phyloP scores from a whole-genome alignment of 169 alveolate species.

The Pseudocohnilembus persalinus region DNA sequence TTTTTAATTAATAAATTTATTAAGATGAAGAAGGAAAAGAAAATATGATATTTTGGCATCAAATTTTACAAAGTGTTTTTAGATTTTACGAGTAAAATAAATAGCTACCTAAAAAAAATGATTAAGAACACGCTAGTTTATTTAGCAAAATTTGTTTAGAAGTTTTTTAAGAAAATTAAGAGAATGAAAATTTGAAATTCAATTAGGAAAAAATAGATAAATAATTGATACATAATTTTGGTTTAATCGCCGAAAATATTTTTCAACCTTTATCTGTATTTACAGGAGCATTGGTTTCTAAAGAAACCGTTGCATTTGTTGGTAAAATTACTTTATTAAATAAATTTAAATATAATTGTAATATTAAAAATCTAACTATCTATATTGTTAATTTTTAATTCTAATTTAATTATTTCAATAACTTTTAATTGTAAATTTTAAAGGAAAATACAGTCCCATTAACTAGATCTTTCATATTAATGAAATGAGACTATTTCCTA shows the following conservation, averaged over 20 bases:
- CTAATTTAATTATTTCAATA: too few relatives aligned
- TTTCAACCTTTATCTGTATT: background rate
- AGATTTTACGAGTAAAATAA: background rate
- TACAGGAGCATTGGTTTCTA: slow-evolving; percentile 4
- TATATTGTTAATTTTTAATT: too few relatives aligned
- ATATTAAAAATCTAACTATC: too few relatives aligned
- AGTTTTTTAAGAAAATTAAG: background rate
- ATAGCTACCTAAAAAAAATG: background rate
- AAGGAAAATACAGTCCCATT: slow-evolving; percentile 16
- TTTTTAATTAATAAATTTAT: background rate
- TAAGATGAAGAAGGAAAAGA: background rate
- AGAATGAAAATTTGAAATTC: slow-evolving; percentile 4
- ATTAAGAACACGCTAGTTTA: background rate
- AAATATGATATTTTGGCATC: background rate
- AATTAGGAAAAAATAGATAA: slow-evolving; percentile 5
- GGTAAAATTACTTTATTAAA: background rate
- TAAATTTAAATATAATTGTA: too few relatives aligned
- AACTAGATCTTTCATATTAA: slow-evolving; percentile 11
- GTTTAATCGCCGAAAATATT: background rate
- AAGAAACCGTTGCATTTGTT: slow-evolving; percentile 12
- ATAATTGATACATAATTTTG: background rate
- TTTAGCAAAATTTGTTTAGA: background rate
- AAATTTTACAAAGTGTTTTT: background rate
- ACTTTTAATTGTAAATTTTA: too few relatives aligned
- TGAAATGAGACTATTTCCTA: slow-evolving; percentile 1